Evolutionary conservation across 768 basidiomycete genomes (phyloP), one percentile per base, ranked within the genome.

Genomic region (Tulasnella sp.): DNA sequence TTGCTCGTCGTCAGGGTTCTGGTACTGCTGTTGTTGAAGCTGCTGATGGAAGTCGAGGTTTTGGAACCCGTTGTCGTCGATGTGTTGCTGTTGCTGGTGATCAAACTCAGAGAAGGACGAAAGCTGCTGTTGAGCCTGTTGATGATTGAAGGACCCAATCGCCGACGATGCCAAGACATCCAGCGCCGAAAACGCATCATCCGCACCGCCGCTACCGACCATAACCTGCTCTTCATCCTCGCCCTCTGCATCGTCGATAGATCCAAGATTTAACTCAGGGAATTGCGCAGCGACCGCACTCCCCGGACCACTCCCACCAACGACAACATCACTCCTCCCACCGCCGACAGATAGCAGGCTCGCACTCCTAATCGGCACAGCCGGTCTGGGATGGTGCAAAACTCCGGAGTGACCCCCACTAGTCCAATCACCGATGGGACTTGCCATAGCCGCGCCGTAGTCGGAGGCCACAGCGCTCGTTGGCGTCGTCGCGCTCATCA

Each of bases 31-130:
- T 15, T 38, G 34, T 15, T 38, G 7, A 15, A 38, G 34, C 15
- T 38, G 34, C 15, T 38, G 34, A 7, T 38, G 34, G 34, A 38
- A 38, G 34, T 38, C 15, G 34, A 38, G 34, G 7, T 5, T 5
- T 15, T 5, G 7, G 34, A 38, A 38, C 5, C 34, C 34, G 34
- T 38, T 38, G 7, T 94, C 98, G 71, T 98, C 93, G 65, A 98
- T 96, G 21, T 93, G 69, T 98, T 96, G 79, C 95, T 96, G 70
- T 92, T 91, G 62, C 98, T 80, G 58, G 80, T 83, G 93, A 97
- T 42, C 38, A 27, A 59, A n/a, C 34, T n/a, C 27, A n/a, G 47
- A 5, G 27, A 48, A 48, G 5, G 47, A 48, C 19, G 47, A 48
- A 48, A 38, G 34, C 34, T 38, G 34, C 34, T 38, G 34, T 15